Evolutionary conservation across 345 rosid genomes (phyloP).

Genomic region (Jatropha curcas): DNA sequence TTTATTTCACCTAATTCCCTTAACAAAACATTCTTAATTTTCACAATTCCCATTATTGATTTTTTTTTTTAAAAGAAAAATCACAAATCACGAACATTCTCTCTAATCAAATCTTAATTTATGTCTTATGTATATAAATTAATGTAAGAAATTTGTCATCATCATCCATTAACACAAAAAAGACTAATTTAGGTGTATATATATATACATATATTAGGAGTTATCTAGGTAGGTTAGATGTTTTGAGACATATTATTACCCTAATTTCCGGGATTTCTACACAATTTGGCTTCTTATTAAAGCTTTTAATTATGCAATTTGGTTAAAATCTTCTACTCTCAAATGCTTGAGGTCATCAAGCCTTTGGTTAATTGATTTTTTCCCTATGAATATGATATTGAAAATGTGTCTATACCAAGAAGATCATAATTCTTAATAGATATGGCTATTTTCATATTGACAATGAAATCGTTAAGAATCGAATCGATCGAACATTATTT

Average conservation of each 20-base stretch:
- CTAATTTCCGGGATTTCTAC: constrained; percentile 11
- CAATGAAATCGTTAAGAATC: too few species aligned
- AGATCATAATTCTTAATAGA: too few species aligned
- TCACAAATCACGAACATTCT: constrained; percentile 13
- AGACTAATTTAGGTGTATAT: not conserved
- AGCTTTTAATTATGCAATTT: not conserved
- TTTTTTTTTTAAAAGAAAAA: constrained; percentile 3
- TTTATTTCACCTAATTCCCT: not conserved
- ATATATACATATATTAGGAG: not conserved
- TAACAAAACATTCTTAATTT: constrained; percentile 22
- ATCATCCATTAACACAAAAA: constrained; percentile 8
- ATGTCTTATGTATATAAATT: not conserved
- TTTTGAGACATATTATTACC: constrained; percentile 21
- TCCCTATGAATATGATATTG: too few species aligned
- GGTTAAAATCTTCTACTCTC: constrained; percentile 1
- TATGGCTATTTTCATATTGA: too few species aligned
- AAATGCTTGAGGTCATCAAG: too few species aligned
- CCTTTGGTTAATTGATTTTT: too few species aligned
- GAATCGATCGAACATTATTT: too few species aligned
- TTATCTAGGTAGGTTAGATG: constrained; percentile 15
- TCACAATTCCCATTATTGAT: constrained; percentile 5
- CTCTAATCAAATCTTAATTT: constrained; percentile 1
- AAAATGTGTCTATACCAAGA: too few species aligned
- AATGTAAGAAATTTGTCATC: not conserved
- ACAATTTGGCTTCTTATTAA: not conserved